These are phyloP conservation scores for Collybia mongolica DNA, from an alignment of 768 basidiomycete genomes.

Conservation along the genomic window DNA sequence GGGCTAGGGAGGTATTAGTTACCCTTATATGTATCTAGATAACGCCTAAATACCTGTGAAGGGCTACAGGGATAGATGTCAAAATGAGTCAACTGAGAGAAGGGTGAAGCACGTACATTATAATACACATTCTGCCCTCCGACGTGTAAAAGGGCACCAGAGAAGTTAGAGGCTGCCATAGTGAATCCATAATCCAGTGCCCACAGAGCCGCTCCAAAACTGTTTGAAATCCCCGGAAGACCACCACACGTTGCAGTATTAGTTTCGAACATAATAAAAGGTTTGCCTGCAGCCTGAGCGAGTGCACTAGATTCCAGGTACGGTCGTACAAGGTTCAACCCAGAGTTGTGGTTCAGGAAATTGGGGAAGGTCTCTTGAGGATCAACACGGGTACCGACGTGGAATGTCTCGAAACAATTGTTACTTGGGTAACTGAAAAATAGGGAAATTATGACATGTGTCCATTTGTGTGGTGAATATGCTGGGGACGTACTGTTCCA, in stretches of 20 bases:
- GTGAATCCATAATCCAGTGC: conserved; percentile 62
- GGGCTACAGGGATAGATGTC: conserved; percentile 47
- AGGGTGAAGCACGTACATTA: conserved; percentile 44
- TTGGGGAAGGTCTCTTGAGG: conserved; percentile 47
- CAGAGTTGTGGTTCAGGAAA: conserved; percentile 62
- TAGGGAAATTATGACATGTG: conserved; percentile 13
- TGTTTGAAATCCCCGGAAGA: conserved; percentile 60
- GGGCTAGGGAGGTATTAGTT: conserved; percentile 21
- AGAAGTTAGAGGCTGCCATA: conserved; percentile 60
- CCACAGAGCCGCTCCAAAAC: conserved; percentile 67
- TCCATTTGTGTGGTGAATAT: too few species aligned
- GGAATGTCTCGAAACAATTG: conserved; percentile 57
- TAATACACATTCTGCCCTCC: conserved; percentile 71
- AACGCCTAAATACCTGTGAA: conserved; percentile 48
- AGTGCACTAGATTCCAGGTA: conserved; percentile 51
- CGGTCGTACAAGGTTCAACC: conserved; percentile 42
- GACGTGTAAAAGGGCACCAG: conserved; percentile 52
- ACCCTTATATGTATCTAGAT: background rate
- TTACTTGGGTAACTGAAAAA: conserved; percentile 48
- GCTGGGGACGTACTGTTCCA: conserved; percentile 59
- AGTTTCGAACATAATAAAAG: conserved; percentile 69
- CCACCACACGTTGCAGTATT: conserved; percentile 72
- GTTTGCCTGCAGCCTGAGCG: conserved; percentile 41
- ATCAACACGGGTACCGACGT: conserved; percentile 33
- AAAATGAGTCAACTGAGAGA: conserved; percentile 21